A percentile compares a stretch with the other conserved stretches of the same genome.
Evolutionary conservation across 208 protist species (phyloP).

Genomic region (Herpetomonas samuelpessoai): DNA sequence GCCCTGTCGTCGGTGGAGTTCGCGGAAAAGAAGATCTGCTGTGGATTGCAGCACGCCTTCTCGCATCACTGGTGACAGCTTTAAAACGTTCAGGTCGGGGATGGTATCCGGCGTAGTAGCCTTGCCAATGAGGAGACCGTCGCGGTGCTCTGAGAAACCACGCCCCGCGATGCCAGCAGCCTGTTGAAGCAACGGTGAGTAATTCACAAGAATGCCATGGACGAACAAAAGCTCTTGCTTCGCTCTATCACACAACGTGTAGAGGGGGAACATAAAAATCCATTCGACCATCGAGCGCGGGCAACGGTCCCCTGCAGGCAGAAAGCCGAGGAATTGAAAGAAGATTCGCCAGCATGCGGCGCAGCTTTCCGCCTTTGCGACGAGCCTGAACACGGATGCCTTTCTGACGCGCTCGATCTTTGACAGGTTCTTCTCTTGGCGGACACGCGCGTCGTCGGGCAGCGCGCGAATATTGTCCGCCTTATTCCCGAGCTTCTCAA

Average conservation of each 20-base stretch:
- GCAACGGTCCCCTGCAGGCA: conserved; percentile 39
- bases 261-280: conserved; percentile 55
- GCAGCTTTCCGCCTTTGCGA: conserved; percentile 11
- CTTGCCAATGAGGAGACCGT: not conserved
- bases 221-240: conserved; percentile 44
- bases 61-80: conserved; percentile 25
- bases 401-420: conserved; percentile 1
- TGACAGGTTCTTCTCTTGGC: not conserved
- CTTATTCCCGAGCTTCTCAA: conserved; percentile 4
- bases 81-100: conserved; percentile 1
- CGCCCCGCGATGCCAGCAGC: no score
- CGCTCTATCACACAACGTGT: conserved; percentile 31
- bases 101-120: not conserved
- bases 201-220: conserved; percentile 22
- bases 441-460: not conserved
- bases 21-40: conserved; percentile 1
- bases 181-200: conserved; percentile 9
- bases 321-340: conserved; percentile 50
- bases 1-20: not conserved
- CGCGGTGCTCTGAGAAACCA: not conserved
- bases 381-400: conserved; percentile 6
- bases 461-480: not conserved
- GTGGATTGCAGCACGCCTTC: conserved; percentile 28
- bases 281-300: conserved; percentile 40
- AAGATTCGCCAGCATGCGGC: conserved; percentile 30